Percentiles rank a stretch among this genome's conserved stretches.
phyloP scores from a whole-genome alignment of 805 yeast species.

The Candida krabiensis region DNA sequence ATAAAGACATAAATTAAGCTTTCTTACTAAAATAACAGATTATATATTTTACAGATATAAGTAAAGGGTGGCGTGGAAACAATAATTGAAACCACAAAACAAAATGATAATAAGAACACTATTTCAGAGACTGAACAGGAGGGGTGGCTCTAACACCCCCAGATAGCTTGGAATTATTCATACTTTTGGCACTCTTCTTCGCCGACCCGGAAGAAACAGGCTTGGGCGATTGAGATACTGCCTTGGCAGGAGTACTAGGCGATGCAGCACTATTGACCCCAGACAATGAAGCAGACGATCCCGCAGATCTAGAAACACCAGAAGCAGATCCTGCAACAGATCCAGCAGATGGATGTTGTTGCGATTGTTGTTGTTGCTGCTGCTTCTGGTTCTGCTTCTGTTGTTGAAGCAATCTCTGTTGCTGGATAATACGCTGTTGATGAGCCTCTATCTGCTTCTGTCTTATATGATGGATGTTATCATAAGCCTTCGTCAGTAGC shows the following conservation, averaged over 20 bases:
- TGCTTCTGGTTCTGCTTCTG: conserved; percentile 36
- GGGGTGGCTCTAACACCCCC: background rate
- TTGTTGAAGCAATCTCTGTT: conserved; percentile 33
- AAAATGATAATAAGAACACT: background rate
- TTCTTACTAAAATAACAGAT: too few relatives aligned
- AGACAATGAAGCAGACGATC: conserved; percentile 1
- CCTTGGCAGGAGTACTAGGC: conserved; percentile 1
- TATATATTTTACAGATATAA: background rate
- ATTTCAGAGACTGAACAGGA: background rate
- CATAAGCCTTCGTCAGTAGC: conserved; percentile 85
- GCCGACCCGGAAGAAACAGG: background rate
- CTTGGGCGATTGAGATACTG: conserved; percentile 1
- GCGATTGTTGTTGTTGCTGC: conserved; percentile 25
- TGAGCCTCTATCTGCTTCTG: conserved; percentile 57
- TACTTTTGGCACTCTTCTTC: background rate
- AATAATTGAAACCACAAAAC: background rate
- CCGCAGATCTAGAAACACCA: background rate
- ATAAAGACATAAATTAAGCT: too few relatives aligned
- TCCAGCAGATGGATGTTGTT: conserved; percentile 2
- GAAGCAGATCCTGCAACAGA: conserved; percentile 2
- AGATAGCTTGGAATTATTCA: background rate
- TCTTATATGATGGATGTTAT: conserved; percentile 73
- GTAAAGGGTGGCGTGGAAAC: background rate
- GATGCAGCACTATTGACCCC: conserved; percentile 6
- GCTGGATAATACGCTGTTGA: conserved; percentile 32